phyloP scores from a whole-genome alignment of 2,329 filamentous ascomycete genomes.

The Xylaria sp. region DNA sequence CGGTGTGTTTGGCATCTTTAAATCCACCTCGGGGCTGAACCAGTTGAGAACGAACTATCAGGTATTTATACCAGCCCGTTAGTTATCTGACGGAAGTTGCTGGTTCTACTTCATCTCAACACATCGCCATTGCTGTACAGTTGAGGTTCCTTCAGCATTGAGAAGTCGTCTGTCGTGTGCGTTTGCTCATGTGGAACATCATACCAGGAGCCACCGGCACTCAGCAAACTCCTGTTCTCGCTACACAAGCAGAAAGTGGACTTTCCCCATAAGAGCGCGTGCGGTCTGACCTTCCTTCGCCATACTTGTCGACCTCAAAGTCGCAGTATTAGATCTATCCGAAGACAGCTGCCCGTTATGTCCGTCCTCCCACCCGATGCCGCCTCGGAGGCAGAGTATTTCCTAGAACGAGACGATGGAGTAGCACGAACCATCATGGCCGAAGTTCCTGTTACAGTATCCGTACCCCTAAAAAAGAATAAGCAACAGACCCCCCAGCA shows the following conservation, averaged over 20 bases:
- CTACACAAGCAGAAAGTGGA: neutral
- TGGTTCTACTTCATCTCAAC: neutral
- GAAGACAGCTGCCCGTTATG: constrained; percentile 16
- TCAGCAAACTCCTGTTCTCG: neutral
- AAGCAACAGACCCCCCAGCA: constrained; percentile 71
- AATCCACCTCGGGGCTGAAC: neutral
- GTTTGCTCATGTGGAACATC: neutral
- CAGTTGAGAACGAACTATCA: neutral
- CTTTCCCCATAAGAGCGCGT: constrained; percentile 1
- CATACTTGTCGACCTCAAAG: neutral
- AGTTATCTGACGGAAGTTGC: neutral
- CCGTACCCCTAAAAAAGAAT: constrained; percentile 45
- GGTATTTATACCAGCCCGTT: neutral
- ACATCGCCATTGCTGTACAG: neutral
- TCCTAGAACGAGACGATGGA: constrained; percentile 37
- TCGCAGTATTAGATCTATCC: neutral
- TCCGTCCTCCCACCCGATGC: constrained; percentile 29
- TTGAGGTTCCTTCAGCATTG: neutral
- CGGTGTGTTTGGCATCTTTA: neutral
- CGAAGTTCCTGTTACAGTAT: constrained; percentile 40
- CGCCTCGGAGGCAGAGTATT: constrained; percentile 40
- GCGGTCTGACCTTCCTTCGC: neutral
- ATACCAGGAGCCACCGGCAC: neutral
- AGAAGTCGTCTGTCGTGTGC: neutral
- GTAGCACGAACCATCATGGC: constrained; percentile 41